A percentile compares a stretch with the other conserved stretches of the same genome.
Evolutionary conservation across 352 stramenopile species (phyloP).

Genomic region (Phytopythium delawarense): DNA sequence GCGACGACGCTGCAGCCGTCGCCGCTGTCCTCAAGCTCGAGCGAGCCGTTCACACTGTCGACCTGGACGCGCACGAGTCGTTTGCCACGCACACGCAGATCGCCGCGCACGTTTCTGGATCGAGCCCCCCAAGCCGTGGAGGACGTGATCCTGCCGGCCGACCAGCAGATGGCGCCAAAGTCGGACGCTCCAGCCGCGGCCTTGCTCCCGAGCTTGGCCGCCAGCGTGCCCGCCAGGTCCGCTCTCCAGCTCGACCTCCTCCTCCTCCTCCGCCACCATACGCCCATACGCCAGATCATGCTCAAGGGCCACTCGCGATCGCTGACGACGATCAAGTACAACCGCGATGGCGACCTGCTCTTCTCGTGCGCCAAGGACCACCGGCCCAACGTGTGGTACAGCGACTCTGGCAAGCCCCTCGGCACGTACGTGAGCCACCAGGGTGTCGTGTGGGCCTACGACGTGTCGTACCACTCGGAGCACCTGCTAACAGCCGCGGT

Average conservation of each 20-base stretch:
- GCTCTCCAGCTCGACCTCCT: background rate
- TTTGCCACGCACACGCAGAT: too few species aligned
- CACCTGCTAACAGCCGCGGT: conserved; percentile 94
- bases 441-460: conserved; percentile 96
- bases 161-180: too few species aligned
- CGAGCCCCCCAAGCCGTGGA: too few species aligned
- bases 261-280: conserved; percentile 37
- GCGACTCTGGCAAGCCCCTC: conserved; percentile 93
- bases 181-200: background rate
- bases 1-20: too few species aligned
- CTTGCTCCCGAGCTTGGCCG: conserved; percentile 43
- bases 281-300: conserved; percentile 97
- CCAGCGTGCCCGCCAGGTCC: conserved; percentile 11
- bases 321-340: conserved; percentile 99
- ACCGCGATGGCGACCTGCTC: conserved; percentile 97
- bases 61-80: conserved; percentile 23
- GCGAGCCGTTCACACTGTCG: conserved; percentile 48
- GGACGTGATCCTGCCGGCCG: too few species aligned
- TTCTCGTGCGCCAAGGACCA: conserved; percentile 97
- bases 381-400: conserved; percentile 96
- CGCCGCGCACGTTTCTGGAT: too few species aligned
- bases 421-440: conserved; percentile 97
- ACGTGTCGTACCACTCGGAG: conserved; percentile 92
- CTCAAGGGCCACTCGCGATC: conserved; percentile 99
- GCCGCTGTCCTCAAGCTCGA: too few species aligned